Evolutionary conservation across 176 grass and related monocot genomes (phyloP).

Genomic region (Bonia amplexicaulis): DNA sequence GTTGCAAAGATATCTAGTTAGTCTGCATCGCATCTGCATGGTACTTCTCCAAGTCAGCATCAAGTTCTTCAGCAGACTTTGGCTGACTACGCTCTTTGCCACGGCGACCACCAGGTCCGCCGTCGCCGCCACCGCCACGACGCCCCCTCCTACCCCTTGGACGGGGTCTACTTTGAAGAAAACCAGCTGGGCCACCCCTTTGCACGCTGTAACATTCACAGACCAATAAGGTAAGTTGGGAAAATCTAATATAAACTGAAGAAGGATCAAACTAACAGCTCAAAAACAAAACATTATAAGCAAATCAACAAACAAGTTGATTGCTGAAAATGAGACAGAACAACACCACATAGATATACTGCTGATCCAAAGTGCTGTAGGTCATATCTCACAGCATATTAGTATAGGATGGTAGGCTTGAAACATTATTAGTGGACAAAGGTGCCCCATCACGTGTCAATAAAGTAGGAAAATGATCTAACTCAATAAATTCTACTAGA

Average conservation of each 20-base stretch:
- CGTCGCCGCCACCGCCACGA: background rate
- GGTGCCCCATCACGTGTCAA: background rate
- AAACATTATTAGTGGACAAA: background rate
- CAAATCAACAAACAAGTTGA: background rate
- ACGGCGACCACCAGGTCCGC: slow-evolving; percentile 55
- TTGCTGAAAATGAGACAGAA: background rate
- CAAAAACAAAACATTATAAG: background rate
- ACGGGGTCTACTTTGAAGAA: slow-evolving; percentile 35
- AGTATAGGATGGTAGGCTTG: background rate
- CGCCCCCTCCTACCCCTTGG: slow-evolving; percentile 45
- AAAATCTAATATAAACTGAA: background rate
- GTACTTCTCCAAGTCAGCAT: slow-evolving; percentile 98
- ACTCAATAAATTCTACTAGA: background rate
- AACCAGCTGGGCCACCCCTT: slow-evolving; percentile 34
- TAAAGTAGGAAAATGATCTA: background rate
- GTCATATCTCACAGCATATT: background rate
- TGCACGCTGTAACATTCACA: slow-evolving; percentile 52
- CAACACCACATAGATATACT: background rate
- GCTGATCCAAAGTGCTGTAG: background rate
- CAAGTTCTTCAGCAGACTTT: slow-evolving; percentile 76
- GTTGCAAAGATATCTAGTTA: slow-evolving; percentile 44
- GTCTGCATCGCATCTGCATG: slow-evolving; percentile 86
- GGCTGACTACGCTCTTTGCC: slow-evolving; percentile 53
- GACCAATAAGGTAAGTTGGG: background rate
- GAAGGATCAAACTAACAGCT: background rate